Evolutionary conservation across 306 rosid species (phyloP).

Genomic region (Quercus gilva): DNA sequence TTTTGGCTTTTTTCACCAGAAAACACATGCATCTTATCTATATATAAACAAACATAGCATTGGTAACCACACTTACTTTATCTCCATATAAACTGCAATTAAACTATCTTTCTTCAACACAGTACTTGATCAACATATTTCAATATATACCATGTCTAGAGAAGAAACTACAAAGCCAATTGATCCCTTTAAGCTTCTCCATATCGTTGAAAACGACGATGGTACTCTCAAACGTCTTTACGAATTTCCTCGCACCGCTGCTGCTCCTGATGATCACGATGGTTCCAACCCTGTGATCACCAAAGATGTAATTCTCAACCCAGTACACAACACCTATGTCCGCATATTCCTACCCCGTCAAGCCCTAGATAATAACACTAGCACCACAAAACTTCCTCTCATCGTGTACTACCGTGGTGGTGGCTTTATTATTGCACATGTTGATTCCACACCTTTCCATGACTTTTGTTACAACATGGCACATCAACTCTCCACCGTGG

Average conservation of each 20-base stretch:
- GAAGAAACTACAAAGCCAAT: background rate
- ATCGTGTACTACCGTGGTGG: slow-evolving; percentile 47
- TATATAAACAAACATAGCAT: no score
- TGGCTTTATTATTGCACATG: slow-evolving; percentile 39
- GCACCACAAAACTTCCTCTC: slow-evolving; percentile 27
- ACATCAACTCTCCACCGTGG: slow-evolving; percentile 11
- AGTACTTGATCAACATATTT: background rate
- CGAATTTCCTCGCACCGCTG: slow-evolving; percentile 3
- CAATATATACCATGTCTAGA: slow-evolving; percentile 11
- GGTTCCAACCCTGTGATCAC: background rate
- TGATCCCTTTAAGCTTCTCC: background rate
- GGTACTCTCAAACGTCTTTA: slow-evolving; percentile 20
- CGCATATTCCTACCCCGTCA: slow-evolving; percentile 42
- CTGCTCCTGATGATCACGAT: slow-evolving; percentile 2
- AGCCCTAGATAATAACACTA: slow-evolving; percentile 5
- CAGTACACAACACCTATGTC: slow-evolving; percentile 36
- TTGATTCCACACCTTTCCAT: slow-evolving; percentile 24
- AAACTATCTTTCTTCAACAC: background rate
- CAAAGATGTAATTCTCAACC: slow-evolving; percentile 28
- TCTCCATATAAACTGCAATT: no score
- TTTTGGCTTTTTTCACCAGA: no score
- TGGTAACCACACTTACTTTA: no score
- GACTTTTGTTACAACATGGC: slow-evolving; percentile 23
- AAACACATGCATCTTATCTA: no score
- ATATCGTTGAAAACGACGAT: background rate